phyloP scores from a whole-genome alignment of 2,329 filamentous ascomycete genomes.

The Sporothrix mexicana region DNA sequence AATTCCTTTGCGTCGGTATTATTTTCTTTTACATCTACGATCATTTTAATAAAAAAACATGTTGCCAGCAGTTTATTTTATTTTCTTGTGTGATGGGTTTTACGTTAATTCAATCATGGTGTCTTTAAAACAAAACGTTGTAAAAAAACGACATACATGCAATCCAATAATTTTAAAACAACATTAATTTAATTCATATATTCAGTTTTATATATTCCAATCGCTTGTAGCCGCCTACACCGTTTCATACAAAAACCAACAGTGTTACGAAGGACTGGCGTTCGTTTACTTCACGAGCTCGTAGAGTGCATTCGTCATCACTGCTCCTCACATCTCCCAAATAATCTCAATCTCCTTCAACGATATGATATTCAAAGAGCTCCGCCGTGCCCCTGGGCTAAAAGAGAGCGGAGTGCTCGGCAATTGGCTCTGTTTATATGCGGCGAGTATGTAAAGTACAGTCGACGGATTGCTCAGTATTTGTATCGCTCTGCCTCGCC shows the following conservation, averaged over 20 bases:
- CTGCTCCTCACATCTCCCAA: neutral
- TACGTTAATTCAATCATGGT: no score
- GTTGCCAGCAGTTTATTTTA: no score
- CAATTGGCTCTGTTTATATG: neutral
- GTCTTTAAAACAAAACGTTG: no score
- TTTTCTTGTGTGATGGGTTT: no score
- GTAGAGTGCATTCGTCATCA: neutral
- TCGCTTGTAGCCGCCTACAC: neutral
- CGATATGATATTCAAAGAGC: neutral
- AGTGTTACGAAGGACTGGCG: neutral
- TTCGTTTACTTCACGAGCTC: neutral
- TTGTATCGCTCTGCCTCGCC: no score
- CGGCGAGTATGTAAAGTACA: neutral
- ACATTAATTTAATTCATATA: no score
- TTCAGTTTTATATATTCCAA: neutral
- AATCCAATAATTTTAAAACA: no score
- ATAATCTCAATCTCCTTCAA: neutral
- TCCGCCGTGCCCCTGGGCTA: constrained; percentile 7
- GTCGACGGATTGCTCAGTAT: no score
- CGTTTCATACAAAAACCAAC: neutral
- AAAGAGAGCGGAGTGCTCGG: neutral
- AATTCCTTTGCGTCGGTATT: neutral
- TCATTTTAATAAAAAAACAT: no score
- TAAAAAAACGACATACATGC: no score
- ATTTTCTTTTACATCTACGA: neutral